A percentile compares a stretch with the other conserved stretches of the same genome.
Evolutionary conservation across 371 early-diverging fungal genomes (phyloP).

Genomic region (Lichtheimia corymbifera): DNA sequence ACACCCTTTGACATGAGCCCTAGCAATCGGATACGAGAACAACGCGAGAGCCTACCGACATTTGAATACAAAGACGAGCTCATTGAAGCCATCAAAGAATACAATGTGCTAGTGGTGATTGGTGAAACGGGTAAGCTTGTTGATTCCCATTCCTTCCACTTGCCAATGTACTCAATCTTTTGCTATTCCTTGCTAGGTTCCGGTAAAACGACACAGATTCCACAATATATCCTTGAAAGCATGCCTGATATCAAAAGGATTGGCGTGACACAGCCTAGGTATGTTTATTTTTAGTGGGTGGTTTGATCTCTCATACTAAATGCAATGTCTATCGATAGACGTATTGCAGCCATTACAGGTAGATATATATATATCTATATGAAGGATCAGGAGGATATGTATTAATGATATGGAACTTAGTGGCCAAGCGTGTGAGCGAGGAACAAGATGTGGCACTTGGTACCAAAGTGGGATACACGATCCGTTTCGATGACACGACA

Average conservation of each 20-base stretch:
- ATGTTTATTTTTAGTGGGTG: constrained; percentile 2
- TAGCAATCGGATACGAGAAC: constrained; percentile 12
- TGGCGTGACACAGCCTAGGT: constrained; percentile 79
- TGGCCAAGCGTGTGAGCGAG: constrained; percentile 82
- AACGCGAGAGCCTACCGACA: constrained; percentile 40
- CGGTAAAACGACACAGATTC: constrained; percentile 94
- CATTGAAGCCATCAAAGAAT: constrained; percentile 64
- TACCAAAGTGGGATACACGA: constrained; percentile 77
- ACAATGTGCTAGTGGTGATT: constrained; percentile 69
- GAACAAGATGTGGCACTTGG: constrained; percentile 68
- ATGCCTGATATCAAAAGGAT: constrained; percentile 56
- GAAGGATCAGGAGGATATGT: neutral
- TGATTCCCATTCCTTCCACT: too few relatives aligned
- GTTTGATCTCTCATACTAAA: constrained; percentile 1
- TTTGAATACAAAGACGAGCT: constrained; percentile 62
- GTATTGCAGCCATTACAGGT: constrained; percentile 90
- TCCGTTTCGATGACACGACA: constrained; percentile 79
- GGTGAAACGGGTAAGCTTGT: constrained; percentile 79
- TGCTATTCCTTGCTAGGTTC: constrained; percentile 55
- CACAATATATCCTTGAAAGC: constrained; percentile 81
- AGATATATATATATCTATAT: too few relatives aligned
- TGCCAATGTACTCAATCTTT: neutral
- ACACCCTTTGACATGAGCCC: neutral
- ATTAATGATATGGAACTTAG: constrained; percentile 26
- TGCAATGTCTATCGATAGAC: constrained; percentile 32